Base-by-base conservation (phyloP, 768 basidiomycete genomes). In the Calocybe gangraenosa region DNA sequence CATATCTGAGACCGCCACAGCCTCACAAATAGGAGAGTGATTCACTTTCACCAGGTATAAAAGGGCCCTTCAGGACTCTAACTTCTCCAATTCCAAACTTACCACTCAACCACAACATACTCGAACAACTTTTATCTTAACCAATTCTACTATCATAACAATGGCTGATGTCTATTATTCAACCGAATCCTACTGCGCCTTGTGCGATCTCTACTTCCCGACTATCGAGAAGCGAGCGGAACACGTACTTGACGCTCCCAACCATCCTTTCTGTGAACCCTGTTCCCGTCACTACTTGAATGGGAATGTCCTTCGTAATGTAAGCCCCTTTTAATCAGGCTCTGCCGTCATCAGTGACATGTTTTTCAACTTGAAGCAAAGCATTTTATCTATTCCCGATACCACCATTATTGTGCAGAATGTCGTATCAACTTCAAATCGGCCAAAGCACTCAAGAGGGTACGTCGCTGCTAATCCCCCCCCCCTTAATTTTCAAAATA, bases 361-460 rank as follows among this genome's bases (percentile, higher is more conserved):
- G 25, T 28, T 28, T 11, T 28, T 28, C n/a, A n/a, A n/a, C n/a
- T n/a, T n/a, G n/a, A n/a, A 6, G 40, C 4, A 10, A 21, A 60
- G 52, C 59, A 57, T 23, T 53, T 40, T 28, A 39, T 50, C 19
- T 55, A 53, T 46, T 58, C 59, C 32, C 41, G 49, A n/a, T 45
- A 48, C 18, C 57, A 60, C 35, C 45, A 60, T 30, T 60, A 57
- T 30, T 57, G 55, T 20, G 49, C 54, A 5, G 49, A 48, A 7
- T 58, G 55, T 33, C 46, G 51, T 21, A 45, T 60, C 5, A 50
- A 50, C 22, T 58, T 57, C 33, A 23, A 52, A 22, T 45, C 57
- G 8, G 46, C 47, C 15, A 40, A 48, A 11, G 53, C 50, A 13
- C 45, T 58, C 42, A 49, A 52, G 7, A 49, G 48, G 33, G 58